Percentiles rank a stretch among this genome's conserved stretches.
These are phyloP conservation scores for Theobroma grandiflorum DNA, from an alignment of 441 rosid species.

Conservation along the genomic window DNA sequence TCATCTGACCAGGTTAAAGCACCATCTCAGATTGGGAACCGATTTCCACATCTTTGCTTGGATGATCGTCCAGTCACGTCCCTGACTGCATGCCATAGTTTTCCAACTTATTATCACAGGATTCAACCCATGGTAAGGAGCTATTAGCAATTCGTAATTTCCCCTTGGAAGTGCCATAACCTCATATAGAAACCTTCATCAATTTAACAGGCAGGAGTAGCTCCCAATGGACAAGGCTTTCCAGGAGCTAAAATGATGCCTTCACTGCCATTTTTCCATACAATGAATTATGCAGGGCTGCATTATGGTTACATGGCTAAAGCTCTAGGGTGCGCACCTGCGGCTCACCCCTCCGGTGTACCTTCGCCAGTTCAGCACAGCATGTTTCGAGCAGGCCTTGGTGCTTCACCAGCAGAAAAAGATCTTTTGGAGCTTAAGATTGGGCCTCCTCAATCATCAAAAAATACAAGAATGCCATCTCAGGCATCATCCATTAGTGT, in stretches of 20 bases:
- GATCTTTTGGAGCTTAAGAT: slow-evolving; percentile 37
- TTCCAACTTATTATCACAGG: slow-evolving; percentile 15
- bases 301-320: slow-evolving; percentile 18
- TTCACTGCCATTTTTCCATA: neutral
- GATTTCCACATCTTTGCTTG: slow-evolving; percentile 33
- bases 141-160: neutral
- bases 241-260: neutral
- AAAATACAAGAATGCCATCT: slow-evolving; percentile 19
- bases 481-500: slow-evolving; percentile 26
- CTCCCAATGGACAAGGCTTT: slow-evolving; percentile 15
- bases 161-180: neutral
- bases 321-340: neutral
- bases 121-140: slow-evolving; percentile 31
- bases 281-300: slow-evolving; percentile 21
- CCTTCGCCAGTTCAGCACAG: slow-evolving; percentile 30
- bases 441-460: slow-evolving; percentile 28
- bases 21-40: slow-evolving; percentile 25
- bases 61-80: slow-evolving; percentile 19
- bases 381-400: neutral
- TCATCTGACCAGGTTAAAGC: slow-evolving; percentile 27
- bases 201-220: slow-evolving; percentile 15
- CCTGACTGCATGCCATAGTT: neutral
- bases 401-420: slow-evolving; percentile 20
- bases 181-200: neutral
- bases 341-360: slow-evolving; percentile 41